These are phyloP conservation scores for Gonium pectorale DNA, from an alignment of 139 green algal genomes.

Conservation along the genomic window DNA sequence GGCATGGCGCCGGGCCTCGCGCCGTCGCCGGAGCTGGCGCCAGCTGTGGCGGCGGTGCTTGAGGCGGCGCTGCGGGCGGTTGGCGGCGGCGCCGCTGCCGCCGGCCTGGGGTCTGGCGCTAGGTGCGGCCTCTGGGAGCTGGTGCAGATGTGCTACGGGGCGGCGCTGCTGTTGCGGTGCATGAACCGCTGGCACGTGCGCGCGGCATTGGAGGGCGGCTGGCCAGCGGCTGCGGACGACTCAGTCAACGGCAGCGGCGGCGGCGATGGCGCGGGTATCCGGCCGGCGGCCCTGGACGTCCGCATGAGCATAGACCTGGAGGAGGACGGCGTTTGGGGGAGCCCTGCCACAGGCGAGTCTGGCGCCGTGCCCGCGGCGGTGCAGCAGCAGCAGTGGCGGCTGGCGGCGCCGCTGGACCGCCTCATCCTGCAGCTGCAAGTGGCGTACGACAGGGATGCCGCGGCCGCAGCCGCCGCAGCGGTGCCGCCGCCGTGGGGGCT, in stretches of 20 bases:
- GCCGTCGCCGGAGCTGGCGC: not conserved
- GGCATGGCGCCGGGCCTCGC: not conserved
- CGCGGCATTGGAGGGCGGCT: not conserved
- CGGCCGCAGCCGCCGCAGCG: not conserved
- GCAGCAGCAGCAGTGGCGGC: not conserved
- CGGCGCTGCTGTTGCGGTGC: conserved; percentile 14
- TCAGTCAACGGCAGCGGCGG: not conserved
- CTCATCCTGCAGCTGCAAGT: conserved; percentile 23
- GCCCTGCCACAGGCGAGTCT: not conserved
- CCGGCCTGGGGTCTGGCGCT: not conserved
- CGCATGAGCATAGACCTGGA: conserved; percentile 24
- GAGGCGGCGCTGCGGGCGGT: not conserved
- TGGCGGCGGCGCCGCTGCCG: too few relatives aligned
- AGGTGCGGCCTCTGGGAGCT: conserved; percentile 3
- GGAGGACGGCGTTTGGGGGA: not conserved
- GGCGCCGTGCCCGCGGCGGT: not conserved
- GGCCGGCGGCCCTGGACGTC: not conserved
- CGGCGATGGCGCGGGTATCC: not conserved
- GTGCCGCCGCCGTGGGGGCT: not conserved
- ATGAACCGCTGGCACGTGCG: too few relatives aligned
- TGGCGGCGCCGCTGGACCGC: not conserved
- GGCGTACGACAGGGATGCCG: not conserved
- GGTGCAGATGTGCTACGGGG: conserved; percentile 22
- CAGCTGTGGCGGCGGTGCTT: not conserved
- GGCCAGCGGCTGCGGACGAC: not conserved